Percentiles rank a stretch among this genome's conserved stretches.
Evolutionary conservation across 345 rosid genomes (phyloP).

Genomic region (Boechera retrofracta): DNA sequence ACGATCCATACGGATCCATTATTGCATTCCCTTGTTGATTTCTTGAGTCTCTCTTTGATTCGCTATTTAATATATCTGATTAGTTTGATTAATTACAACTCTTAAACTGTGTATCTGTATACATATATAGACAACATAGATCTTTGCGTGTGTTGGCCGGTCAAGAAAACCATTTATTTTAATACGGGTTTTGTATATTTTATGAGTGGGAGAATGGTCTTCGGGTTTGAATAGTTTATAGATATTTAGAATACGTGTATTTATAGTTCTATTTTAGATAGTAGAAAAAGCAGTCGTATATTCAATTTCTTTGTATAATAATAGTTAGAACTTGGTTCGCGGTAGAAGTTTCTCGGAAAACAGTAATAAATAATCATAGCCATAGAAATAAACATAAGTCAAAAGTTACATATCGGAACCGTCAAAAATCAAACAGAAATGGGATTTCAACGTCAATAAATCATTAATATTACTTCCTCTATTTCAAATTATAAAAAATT

Average conservation of each 20-base stretch:
- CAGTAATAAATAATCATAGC: not conserved
- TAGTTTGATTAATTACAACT: not conserved
- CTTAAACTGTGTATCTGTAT: not conserved
- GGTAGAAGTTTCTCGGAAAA: slow-evolving; percentile 9
- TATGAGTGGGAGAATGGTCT: slow-evolving; percentile 8
- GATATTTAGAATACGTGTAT: slow-evolving; percentile 7
- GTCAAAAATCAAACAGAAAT: not conserved
- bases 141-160: slow-evolving; percentile 20
- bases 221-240: slow-evolving; percentile 1
- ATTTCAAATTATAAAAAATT: too few species aligned
- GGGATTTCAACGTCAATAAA: slow-evolving; percentile 17
- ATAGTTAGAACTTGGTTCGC: not conserved
- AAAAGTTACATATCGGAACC: not conserved
- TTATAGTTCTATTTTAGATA: not conserved
- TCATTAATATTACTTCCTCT: not conserved
- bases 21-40: not conserved
- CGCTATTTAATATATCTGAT: not conserved
- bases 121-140: slow-evolving; percentile 1
- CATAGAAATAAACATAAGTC: not conserved
- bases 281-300: not conserved
- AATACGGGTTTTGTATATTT: slow-evolving; percentile 14
- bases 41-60: slow-evolving; percentile 1
- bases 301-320: not conserved
- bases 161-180: slow-evolving; percentile 1
- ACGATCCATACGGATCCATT: slow-evolving; percentile 26